These are phyloP conservation scores for Esteya vermicola DNA, from an alignment of 2,329 filamentous ascomycete species.

Conservation along the genomic window DNA sequence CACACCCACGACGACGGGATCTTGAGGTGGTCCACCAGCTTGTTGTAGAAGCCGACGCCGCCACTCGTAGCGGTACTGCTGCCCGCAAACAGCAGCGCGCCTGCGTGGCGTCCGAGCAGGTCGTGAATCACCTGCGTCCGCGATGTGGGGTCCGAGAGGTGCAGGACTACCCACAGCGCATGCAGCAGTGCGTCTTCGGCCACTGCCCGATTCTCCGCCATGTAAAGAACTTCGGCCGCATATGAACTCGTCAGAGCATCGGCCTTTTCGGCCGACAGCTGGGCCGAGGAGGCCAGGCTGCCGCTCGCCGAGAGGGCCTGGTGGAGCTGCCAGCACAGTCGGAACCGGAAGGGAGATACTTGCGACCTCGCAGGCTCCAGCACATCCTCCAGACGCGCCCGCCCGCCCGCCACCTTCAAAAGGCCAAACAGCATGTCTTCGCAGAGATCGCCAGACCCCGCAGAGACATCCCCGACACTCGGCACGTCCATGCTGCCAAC, in stretches of 20 bases:
- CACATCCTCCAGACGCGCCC: conserved; percentile 49
- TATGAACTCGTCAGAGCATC: conserved; percentile 35
- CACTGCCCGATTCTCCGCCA: conserved; percentile 28
- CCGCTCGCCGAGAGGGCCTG: conserved; percentile 44
- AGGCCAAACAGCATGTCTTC: conserved; percentile 82
- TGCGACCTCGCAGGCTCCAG: conserved; percentile 66
- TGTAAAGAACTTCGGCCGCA: conserved; percentile 9
- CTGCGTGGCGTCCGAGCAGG: conserved; percentile 59
- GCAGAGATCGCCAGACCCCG: conserved; percentile 27
- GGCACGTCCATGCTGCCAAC: conserved; percentile 38
- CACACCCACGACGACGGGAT: conserved; percentile 72
- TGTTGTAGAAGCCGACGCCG: conserved; percentile 33
- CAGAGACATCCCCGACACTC: conserved; percentile 36
- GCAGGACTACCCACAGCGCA: conserved; percentile 63
- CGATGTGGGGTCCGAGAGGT: conserved; percentile 49
- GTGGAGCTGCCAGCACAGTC: conserved; percentile 75
- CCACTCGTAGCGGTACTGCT: neutral
- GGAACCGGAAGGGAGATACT: conserved; percentile 57
- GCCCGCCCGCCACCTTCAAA: conserved; percentile 63
- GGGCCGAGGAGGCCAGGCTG: conserved; percentile 14
- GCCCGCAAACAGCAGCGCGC: conserved; percentile 41
- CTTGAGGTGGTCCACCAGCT: conserved; percentile 47
- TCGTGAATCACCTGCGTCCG: conserved; percentile 57
- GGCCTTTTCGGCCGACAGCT: conserved; percentile 56
- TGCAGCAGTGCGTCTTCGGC: conserved; percentile 48